Conservation (phyloP, 139 green algal species). For the Chlorella sorokiniana region DNA sequence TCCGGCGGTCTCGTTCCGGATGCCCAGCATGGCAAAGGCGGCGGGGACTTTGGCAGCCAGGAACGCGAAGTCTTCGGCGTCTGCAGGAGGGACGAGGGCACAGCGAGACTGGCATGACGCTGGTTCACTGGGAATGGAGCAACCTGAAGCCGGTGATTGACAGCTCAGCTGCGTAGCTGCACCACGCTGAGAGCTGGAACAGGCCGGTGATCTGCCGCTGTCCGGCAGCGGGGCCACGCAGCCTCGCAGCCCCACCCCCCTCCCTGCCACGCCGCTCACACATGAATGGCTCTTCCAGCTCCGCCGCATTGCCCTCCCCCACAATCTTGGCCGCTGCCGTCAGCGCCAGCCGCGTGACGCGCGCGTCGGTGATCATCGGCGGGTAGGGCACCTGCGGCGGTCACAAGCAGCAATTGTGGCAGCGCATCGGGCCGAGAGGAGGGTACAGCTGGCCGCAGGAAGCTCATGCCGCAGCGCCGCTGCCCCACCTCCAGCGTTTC, state of each 20-base stretch:
- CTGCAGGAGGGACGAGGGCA: not conserved
- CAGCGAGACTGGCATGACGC: not conserved
- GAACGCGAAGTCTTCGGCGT: constrained; percentile 81
- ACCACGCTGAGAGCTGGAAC: too few species aligned
- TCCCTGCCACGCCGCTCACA: constrained; percentile 33
- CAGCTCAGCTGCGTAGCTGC: too few species aligned
- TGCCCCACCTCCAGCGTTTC: too few species aligned
- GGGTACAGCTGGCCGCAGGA: not conserved
- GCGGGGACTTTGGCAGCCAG: constrained; percentile 54
- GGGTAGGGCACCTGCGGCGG: constrained; percentile 80
- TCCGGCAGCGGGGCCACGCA: not conserved
- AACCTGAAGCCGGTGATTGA: too few species aligned
- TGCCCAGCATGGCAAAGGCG: constrained; percentile 83
- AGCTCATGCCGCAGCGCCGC: too few species aligned
- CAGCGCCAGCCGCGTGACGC: constrained; percentile 50
- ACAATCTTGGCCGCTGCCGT: constrained; percentile 52
- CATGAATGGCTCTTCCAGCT: constrained; percentile 63
- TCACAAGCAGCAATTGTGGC: not conserved
- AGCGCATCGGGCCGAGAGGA: too few species aligned
- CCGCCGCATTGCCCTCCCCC: constrained; percentile 5
- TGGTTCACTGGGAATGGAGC: too few species aligned
- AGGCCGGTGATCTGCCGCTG: too few species aligned
- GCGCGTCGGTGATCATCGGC: constrained; percentile 76
- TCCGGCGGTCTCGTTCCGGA: constrained; percentile 73
- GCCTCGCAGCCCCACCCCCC: not conserved